Base-by-base conservation (phyloP, 2,329 filamentous ascomycete genomes). In the Celoporthe dispersa region DNA sequence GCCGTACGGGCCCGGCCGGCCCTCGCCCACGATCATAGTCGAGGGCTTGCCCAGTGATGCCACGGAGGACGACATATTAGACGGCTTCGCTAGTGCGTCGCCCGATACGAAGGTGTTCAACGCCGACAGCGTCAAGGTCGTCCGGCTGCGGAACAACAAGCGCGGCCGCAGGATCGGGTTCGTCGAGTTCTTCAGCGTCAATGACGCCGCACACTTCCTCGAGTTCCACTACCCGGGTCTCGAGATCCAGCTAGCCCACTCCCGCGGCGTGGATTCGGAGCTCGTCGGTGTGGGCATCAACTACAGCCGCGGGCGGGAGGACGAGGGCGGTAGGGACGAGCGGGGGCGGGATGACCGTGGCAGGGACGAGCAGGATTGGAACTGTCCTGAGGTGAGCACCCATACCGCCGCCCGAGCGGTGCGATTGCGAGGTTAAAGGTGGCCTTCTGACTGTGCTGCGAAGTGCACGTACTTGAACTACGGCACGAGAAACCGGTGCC, bases 401-500 rank as follows among this genome's bases (percentile, higher is more conserved):
- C 3, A 31, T 5, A n/a, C 12, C 19, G 16, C 16, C 2, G 4
- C 11, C 7, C 57, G 22, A 61, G 31, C 31, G 8, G 33, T 12
- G n/a, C 33, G 2, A 35, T 19, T 28, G 11, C 7, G 37, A 41
- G 60, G 35, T 35, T 14, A 22, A 19, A 25, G 22, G 3, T 16
- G 35, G 39, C 39, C 25, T 39, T 31, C 63, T 72, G 48, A 72
- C 48, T 11, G 16, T 63, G 2, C 9, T 62, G 22, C 5, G 9
- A 64, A 89, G 87, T 89, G 87, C 76, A 79, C 81, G 35, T 81
- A 86, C 69, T 79, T 85, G 67, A 91, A 90, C 74, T 90, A 86
- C 73, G 81, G 87, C 6, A 84, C 84, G 62, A 83, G 88, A 59
- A 78, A 80, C 19, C 81, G 84, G 68, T 91, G 88, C 75, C 89